Base-by-base conservation (phyloP, 2,329 filamentous ascomycete genomes). In the Chrysoporthe cubensis region DNA sequence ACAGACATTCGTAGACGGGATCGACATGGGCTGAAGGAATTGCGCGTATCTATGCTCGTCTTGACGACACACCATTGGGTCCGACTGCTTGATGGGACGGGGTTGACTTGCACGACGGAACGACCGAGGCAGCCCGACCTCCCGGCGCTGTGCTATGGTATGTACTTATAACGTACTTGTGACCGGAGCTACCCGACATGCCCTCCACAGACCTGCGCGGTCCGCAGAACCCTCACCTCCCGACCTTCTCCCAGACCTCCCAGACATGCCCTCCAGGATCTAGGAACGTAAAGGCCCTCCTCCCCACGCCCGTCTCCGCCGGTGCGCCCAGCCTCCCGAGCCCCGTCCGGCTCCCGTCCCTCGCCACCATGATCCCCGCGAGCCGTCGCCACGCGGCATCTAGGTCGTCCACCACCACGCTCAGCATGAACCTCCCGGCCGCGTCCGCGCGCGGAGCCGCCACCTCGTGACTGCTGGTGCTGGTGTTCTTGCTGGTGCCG, bases 181-280 rank as follows among this genome's bases (percentile, higher is more conserved):
- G 26, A 26, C 26, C 26, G 26, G 26, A 26, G 26, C 1, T 21
- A 32, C 16, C 48, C 14, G 2, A 14, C 11, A 14, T 26, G 5
- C 48, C 3, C 8, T 32, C 13, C 48, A 21, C 21, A 26, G 3
- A 13, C n/a, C 46, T 6, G 21, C 46, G 8, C 46, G n/a, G n/a
- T 26, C 4, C 13, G 7, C 52, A 56, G 8, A 16, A 66, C 43
- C n/a, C 32, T 13, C 43, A 21, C 13, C 40, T 37, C 44, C 48
- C 4, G 11, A 8, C 2, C 18, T 61, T 63, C 48, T 65, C 37
- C 40, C 16, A 48, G 3, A 67, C 46, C 48, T 61, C 56, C 66
- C 66, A 67, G 21, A 8, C n/a, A 14, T 65, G 16, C 11, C 66
- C 66, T 13, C 62, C 42, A n/a, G 66, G 62, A 34, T 67, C 66